Evolutionary conservation across 192 early-diverging fungal species (phyloP).

Genomic region (Coemansia sp.): DNA sequence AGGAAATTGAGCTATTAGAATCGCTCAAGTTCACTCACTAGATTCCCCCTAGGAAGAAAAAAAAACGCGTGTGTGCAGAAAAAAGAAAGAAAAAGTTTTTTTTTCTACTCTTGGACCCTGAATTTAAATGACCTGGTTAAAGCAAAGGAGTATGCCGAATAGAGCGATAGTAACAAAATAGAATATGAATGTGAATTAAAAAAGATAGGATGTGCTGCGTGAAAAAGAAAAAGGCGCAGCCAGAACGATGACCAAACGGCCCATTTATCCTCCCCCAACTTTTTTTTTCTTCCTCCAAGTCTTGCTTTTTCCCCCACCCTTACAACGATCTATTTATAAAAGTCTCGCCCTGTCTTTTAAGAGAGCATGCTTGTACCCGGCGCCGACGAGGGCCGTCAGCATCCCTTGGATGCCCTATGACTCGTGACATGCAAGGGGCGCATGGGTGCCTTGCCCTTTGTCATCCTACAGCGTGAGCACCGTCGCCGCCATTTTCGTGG

Average conservation of each 20-base stretch:
- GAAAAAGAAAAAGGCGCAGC: constrained; percentile 39
- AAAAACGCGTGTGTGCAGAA: background rate
- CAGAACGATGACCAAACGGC: constrained; percentile 8
- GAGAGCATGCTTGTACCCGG: background rate
- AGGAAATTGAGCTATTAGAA: background rate
- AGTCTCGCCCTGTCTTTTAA: background rate
- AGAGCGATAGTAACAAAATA: background rate
- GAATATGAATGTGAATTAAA: background rate
- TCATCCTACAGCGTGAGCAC: background rate
- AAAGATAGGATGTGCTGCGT: constrained; percentile 8
- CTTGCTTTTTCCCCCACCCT: background rate
- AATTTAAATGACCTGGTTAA: background rate
- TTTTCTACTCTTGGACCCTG: background rate
- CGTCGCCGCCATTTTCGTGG: background rate
- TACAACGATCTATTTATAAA: constrained; percentile 1
- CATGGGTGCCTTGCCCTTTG: background rate
- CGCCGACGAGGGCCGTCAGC: constrained; percentile 4
- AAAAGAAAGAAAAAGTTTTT: background rate
- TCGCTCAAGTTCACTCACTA: background rate
- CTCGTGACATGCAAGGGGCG: constrained; percentile 11
- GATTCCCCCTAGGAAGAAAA: background rate
- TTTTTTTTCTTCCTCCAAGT: background rate
- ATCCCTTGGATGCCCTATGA: background rate
- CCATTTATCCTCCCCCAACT: background rate
- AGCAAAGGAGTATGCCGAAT: background rate